Conservation (phyloP, 2,329 filamentous ascomycete genomes). For the Exophiala oligosperma region DNA sequence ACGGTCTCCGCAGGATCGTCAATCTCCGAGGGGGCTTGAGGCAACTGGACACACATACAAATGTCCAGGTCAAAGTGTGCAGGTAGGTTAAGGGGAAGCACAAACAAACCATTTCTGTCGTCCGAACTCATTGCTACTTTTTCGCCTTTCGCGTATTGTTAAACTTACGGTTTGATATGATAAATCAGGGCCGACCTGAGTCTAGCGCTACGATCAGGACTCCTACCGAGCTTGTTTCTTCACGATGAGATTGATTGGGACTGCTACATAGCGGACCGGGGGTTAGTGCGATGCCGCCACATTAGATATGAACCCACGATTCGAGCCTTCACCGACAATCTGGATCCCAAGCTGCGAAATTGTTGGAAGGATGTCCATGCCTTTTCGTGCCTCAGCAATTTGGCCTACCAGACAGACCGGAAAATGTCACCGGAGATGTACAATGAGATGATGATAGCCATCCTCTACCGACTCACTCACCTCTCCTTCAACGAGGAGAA, state of each 20-base stretch:
- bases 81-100: background rate
- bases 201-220: background rate
- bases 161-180: too few species aligned
- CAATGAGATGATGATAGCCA: constrained; percentile 11
- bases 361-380: constrained; percentile 11
- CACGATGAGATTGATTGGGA: constrained; percentile 1
- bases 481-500: constrained; percentile 1
- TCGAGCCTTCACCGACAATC: background rate
- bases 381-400: constrained; percentile 10
- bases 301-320: background rate
- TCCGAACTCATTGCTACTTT: too few species aligned
- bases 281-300: constrained; percentile 1
- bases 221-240: constrained; percentile 3
- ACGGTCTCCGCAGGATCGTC: constrained; percentile 1
- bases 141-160: too few species aligned
- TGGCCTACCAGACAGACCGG: constrained; percentile 7
- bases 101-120: background rate
- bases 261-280: constrained; percentile 2
- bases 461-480: constrained; percentile 10
- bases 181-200: constrained; percentile 3
- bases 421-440: constrained; percentile 9
- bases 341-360: background rate
- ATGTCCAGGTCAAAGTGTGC: constrained; percentile 14
- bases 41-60: constrained; percentile 2
- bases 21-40: background rate